Evolutionary conservation across 2,329 filamentous ascomycete genomes (phyloP), one percentile per base, ranked within the genome.

Genomic region (Aspergillus chevalieri): DNA sequence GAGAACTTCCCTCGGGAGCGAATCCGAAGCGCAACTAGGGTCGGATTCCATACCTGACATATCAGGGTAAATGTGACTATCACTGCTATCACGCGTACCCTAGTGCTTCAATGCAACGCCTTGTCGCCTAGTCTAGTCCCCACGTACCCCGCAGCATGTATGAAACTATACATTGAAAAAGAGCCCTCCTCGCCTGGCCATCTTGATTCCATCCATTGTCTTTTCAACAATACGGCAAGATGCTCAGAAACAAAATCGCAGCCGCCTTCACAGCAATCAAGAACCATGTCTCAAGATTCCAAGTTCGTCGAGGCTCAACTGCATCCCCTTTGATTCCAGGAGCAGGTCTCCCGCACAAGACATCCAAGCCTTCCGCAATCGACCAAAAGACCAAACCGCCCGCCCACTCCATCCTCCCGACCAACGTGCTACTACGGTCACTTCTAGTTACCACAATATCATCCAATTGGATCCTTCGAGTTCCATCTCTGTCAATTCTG

Each of bases 401-500:
- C 22, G 38, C 22, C 1, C 19, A 28, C 24, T 28, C 42, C 6
- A n/a, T 44, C 21, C 7, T 75, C 4, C 65, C 73, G 0, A 65
- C 63, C 1, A 49, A 59, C 7, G 61, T 66, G 15, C 62, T 75
- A 5, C 63, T 73, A 5, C 60, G 73, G 47, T 75, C 73, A 0
- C 59, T 75, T 1, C 52, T 75, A 15, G 65, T 78, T 49, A 69
- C 75, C 24, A 71, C 73, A 14, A 65, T 78, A 12, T 78, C 75
- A 0, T 78, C 75, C 2, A 72, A 72, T 49, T 70, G 69, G 21
- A 49, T 83, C 7, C 78, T 95, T 1, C 80, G 94, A 2, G 72
- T 74, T 2, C 83, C 86, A 0, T 90, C 85, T 6, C 77, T 93
- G 36, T 77, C 76, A 49, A 68, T 86, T 49, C 86, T 94, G 72